Base-by-base conservation (phyloP, 306 rosid species). In the Quercus gilva region DNA sequence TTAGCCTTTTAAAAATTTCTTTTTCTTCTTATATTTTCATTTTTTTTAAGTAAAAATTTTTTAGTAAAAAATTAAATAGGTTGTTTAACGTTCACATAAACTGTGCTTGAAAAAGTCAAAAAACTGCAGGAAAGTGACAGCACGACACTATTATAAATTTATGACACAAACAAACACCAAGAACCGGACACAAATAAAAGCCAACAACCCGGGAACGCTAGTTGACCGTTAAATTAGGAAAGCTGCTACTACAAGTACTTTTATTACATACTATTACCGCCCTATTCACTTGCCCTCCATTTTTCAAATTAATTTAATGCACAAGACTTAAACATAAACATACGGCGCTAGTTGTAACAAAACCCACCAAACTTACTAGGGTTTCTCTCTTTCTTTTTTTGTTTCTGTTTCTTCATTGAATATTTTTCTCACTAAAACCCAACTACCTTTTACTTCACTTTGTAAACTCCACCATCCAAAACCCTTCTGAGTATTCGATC, bases 401-500 rank as follows among this genome's bases (percentile, higher is more conserved):
- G 10, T 7, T 37, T 41, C 21, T 41, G 31, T 23, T 55, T 5
- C 26, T 33, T 19, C 33, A 20, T 56, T 2, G n/a, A 65, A 56
- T 56, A 77, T 77, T 56, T 35, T 19, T 55, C 13, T 15, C 55
- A 15, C 35, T 74, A 35, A 1, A 26, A 43, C 14, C 55, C 11
- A 37, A 11, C 33, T 14, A 64, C 21, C 67, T 33, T 25, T 64
- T 67, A 65, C 59, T 45, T 58, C 43, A 43, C 81, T 74, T 29
- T 31, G 82, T 79, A 72, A 77, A 53, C 79, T 86, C 81, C 82
- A 6, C 80, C 51, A 17, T 78, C 76, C 82, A 45, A 81, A 81
- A 31, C 74, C 79, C 5, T 81, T 71, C 90, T 86, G 88, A 80
- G 89, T 81, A 81, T 60, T 61, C 91, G 14, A 88, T 74, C 76